Evolutionary conservation across 163 green algal genomes (phyloP).

Genomic region (Chlamydomonas reinhardtii): DNA sequence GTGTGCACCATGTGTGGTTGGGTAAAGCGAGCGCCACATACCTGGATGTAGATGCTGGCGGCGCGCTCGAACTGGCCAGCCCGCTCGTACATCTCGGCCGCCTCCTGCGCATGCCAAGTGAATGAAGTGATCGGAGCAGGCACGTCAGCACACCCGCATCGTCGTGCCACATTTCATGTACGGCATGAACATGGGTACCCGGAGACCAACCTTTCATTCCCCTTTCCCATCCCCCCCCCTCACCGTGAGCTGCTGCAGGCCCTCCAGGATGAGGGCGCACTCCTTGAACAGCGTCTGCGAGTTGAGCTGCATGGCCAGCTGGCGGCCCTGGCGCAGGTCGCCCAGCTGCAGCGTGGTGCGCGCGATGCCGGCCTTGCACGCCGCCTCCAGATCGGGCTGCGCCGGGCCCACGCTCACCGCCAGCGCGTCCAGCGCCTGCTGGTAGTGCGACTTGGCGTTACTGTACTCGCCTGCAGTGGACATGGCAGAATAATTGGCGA

Average conservation of each 20-base stretch:
- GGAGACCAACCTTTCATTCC: too few species aligned
- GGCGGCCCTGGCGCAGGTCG: conserved; percentile 71
- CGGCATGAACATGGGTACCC: too few species aligned
- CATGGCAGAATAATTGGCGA: too few species aligned
- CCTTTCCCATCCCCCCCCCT: background rate
- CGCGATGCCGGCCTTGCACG: conserved; percentile 71
- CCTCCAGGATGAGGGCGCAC: conserved; percentile 77
- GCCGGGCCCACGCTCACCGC: conserved; percentile 37
- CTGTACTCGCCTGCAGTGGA: conserved; percentile 69
- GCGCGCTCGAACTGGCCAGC: conserved; percentile 78
- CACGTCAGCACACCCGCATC: too few species aligned
- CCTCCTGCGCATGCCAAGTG: conserved; percentile 59
- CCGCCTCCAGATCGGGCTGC: conserved; percentile 52
- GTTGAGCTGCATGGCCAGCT: conserved; percentile 66
- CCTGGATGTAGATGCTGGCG: conserved; percentile 81
- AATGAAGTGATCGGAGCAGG: too few species aligned
- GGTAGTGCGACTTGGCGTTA: conserved; percentile 72
- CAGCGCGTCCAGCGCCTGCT: conserved; percentile 62
- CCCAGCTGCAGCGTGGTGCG: conserved; percentile 75
- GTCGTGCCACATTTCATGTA: too few species aligned
- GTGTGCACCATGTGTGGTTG: too few species aligned
- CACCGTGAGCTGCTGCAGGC: conserved; percentile 66
- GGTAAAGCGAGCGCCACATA: too few species aligned
- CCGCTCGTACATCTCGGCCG: conserved; percentile 83
- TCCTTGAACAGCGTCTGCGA: conserved; percentile 76